phyloP scores from a whole-genome alignment of 202 grass and related monocot genomes.

The Zoysia matrella region DNA sequence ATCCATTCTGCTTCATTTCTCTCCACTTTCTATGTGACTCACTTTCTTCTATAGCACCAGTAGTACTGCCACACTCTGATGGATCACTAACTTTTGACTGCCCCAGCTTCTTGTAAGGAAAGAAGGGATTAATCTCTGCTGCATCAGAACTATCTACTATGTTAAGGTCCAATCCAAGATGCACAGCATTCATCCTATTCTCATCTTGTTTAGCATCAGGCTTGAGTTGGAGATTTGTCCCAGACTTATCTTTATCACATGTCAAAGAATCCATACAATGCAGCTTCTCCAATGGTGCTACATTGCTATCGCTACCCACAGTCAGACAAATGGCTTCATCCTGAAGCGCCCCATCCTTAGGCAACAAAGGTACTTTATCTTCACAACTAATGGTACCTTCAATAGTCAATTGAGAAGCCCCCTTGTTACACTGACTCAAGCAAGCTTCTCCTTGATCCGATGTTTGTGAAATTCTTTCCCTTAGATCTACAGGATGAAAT shows the following conservation, averaged over 20 bases:
- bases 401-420: slow-evolving; percentile 28
- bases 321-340: slow-evolving; percentile 59
- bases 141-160: slow-evolving; percentile 43
- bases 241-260: slow-evolving; percentile 41
- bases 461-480: slow-evolving; percentile 19
- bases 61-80: slow-evolving; percentile 86
- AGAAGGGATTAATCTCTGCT: slow-evolving; percentile 78
- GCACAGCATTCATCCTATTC: slow-evolving; percentile 33
- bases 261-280: background rate
- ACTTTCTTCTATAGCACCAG: slow-evolving; percentile 63
- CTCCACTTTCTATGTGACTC: background rate
- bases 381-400: slow-evolving; percentile 31
- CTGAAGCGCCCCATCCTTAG: slow-evolving; percentile 34
- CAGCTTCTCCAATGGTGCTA: slow-evolving; percentile 28
- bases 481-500: too few relatives aligned
- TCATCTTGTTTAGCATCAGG: slow-evolving; percentile 35
- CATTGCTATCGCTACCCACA: slow-evolving; percentile 43
- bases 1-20: slow-evolving; percentile 93
- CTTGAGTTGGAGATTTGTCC: slow-evolving; percentile 31
- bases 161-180: slow-evolving; percentile 80
- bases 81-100: slow-evolving; percentile 60
- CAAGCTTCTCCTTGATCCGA: slow-evolving; percentile 18
- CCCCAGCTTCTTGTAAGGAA: slow-evolving; percentile 76
- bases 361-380: slow-evolving; percentile 31
- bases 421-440: slow-evolving; percentile 34